Conservation (phyloP, 768 basidiomycete species). For the Rhodosporidiobolus odoratus region DNA sequence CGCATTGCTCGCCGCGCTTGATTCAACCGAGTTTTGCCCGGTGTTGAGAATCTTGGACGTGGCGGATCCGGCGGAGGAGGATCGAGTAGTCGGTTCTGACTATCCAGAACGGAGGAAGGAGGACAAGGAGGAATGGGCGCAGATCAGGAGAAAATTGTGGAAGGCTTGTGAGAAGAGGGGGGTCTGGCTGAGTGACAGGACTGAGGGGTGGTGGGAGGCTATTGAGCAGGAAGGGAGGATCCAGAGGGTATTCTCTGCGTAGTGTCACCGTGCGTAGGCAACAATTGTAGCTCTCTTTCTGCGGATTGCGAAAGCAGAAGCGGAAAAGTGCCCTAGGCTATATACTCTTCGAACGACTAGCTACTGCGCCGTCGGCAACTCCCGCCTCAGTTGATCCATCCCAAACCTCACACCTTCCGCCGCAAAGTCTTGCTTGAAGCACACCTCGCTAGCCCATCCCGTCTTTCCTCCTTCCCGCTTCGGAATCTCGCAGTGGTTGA, state of each 20-base stretch:
- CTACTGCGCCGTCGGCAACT: not conserved
- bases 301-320: too few relatives aligned
- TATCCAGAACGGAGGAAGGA: not conserved
- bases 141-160: not conserved
- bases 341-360: too few relatives aligned
- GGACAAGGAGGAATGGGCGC: not conserved
- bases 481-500: conserved; percentile 24
- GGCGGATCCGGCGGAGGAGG: too few relatives aligned
- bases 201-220: not conserved
- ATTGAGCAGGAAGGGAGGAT: not conserved
- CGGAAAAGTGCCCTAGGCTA: too few relatives aligned
- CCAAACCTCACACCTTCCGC: conserved; percentile 33
- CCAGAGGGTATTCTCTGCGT: not conserved
- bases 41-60: too few relatives aligned
- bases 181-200: not conserved
- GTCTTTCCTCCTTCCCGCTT: conserved; percentile 4
- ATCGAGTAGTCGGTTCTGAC: too few relatives aligned
- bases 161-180: not conserved
- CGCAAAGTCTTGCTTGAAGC: conserved; percentile 36
- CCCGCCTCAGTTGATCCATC: not conserved
- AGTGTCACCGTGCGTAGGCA: too few relatives aligned
- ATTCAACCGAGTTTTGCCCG: too few relatives aligned
- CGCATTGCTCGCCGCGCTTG: too few relatives aligned
- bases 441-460: conserved; percentile 36
- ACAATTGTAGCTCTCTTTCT: too few relatives aligned